Base-by-base conservation (phyloP, 257 asterid species). In the Solanum rostratum region DNA sequence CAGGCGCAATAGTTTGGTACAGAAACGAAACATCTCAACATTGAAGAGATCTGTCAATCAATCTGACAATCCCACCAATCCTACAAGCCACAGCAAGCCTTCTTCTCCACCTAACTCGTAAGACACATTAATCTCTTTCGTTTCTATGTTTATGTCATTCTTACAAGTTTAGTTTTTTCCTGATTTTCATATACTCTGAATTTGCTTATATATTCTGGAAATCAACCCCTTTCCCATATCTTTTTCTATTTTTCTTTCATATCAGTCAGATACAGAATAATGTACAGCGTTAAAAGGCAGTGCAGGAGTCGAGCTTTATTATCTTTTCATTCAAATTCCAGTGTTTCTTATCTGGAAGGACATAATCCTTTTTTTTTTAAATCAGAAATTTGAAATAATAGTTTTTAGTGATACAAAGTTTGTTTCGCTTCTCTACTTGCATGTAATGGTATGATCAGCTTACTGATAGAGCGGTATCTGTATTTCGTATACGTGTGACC, bases 21-120 rank as follows among this genome's bases (percentile, higher is more conserved):
- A 79, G 24, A 85, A 79, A 54, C 71, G 84, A 29, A 62, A 79
- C 73, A 11, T 83, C 8, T 85, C 84, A 15, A 46, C 81, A 41
- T 11, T 50, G 57, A 85, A 65, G 79, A 85, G 80, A 79, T 52
- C 84, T 18, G 27, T 59, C 10, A 62, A 50, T 63, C 86, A 57
- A 57, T 79, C 84, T 45, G 87, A 85, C 55, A 84, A 84, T 74
- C 33, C 84, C 41, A 29, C 84, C 49, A 76, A 84, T 20, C 84
- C 65, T 41, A n/a, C 84, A 76, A 52, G 33, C 84, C 82, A 76
- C 9, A 52, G 49, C 45, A 85, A 85, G 41, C 84, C 87, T 29
- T 62, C 84, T 60, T 85, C 87, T 57, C 87, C 87, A 10, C 20
- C 65, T 62, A 80, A 85, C 59, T 27, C 84, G 87, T 85, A 79